Evolutionary conservation across 441 rosid genomes (phyloP).

Genomic region (Adansonia gregorii): DNA sequence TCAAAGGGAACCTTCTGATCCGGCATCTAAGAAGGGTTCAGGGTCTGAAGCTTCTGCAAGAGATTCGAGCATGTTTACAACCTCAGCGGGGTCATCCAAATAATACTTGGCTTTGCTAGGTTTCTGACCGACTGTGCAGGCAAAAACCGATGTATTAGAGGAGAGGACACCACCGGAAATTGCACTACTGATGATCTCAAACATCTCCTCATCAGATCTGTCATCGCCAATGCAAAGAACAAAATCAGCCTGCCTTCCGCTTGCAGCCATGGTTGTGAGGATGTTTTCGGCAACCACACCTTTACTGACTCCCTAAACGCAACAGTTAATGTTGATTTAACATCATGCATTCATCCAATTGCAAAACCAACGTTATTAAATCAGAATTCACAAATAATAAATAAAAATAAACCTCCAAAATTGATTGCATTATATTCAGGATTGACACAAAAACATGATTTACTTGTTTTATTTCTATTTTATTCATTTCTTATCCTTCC

Average conservation of each 20-base stretch:
- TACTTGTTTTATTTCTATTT: conserved; percentile 3
- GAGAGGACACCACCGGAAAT: conserved; percentile 45
- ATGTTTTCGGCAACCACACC: conserved; percentile 66
- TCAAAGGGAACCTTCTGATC: conserved; percentile 37
- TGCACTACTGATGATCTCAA: conserved; percentile 59
- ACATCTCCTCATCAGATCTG: conserved; percentile 83
- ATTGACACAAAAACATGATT: background rate
- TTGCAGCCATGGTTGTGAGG: conserved; percentile 52
- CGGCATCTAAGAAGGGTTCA: conserved; percentile 30
- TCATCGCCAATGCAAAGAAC: conserved; percentile 78
- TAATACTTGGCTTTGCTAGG: conserved; percentile 97
- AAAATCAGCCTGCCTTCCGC: conserved; percentile 56
- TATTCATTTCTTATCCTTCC: background rate
- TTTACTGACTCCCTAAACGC: conserved; percentile 64
- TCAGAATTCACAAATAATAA: background rate
- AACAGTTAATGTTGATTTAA: conserved; percentile 21
- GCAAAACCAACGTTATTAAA: background rate
- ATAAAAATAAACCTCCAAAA: background rate
- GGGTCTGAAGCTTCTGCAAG: conserved; percentile 67
- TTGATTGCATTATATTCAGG: background rate
- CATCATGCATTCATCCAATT: background rate
- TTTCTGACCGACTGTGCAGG: conserved; percentile 93
- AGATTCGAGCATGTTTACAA: conserved; percentile 58
- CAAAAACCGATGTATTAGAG: conserved; percentile 51
- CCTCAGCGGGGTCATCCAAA: conserved; percentile 73